Percentiles rank a stretch among this genome's conserved stretches.
phyloP scores from a whole-genome alignment of 768 basidiomycete species.

The Hortiboletus flavorubellus region DNA sequence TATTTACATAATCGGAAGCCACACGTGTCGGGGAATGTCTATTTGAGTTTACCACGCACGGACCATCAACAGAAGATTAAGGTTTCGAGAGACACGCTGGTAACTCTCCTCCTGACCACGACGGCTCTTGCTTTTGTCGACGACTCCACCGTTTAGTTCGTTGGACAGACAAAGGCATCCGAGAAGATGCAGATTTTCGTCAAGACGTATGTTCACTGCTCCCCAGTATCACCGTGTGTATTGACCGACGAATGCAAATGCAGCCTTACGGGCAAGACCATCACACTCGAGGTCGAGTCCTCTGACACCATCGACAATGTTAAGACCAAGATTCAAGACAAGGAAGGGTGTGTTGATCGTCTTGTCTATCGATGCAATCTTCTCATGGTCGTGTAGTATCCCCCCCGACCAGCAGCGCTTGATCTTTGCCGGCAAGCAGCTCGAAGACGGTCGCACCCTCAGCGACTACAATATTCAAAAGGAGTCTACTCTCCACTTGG shows the following conservation, averaged over 20 bases:
- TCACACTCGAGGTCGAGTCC: slow-evolving; percentile 97
- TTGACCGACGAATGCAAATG: slow-evolving; percentile 30
- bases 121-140: slow-evolving; percentile 77
- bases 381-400: slow-evolving; percentile 47
- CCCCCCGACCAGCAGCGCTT: slow-evolving; percentile 95
- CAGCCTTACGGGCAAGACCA: slow-evolving; percentile 98
- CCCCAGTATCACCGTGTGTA: neutral
- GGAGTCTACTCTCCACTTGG: slow-evolving; percentile 97
- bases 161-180: slow-evolving; percentile 87
- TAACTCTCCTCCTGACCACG: slow-evolving; percentile 21
- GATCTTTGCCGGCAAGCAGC: slow-evolving; percentile 99
- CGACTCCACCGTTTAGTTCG: slow-evolving; percentile 89
- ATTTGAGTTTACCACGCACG: slow-evolving; percentile 34
- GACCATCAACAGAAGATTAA: slow-evolving; percentile 41
- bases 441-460: slow-evolving; percentile 97
- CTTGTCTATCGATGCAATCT: neutral
- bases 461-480: slow-evolving; percentile 98
- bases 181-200: slow-evolving; percentile 96
- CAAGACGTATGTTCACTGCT: slow-evolving; percentile 66
- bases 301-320: slow-evolving; percentile 98
- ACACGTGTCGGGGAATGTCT: rapidly evolving
- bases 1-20: neutral
- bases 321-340: slow-evolving; percentile 97
- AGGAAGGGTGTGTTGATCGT: slow-evolving; percentile 69
- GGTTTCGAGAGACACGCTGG: slow-evolving; percentile 19